Evolutionary conservation across 2,329 filamentous ascomycete genomes (phyloP).

Genomic region (Lecanoromycetidae sp.): DNA sequence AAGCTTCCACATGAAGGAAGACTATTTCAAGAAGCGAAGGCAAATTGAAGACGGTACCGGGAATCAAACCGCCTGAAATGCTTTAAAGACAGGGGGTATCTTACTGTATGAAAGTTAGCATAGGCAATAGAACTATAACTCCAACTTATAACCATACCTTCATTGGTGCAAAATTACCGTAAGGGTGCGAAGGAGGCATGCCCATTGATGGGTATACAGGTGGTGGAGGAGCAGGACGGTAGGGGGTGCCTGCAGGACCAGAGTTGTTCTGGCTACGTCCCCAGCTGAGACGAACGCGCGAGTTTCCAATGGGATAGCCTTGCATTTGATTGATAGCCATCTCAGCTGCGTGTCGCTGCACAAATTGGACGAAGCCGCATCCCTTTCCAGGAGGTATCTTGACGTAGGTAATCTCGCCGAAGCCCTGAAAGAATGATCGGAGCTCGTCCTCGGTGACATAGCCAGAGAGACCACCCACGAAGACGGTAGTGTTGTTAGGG

Average conservation of each 20-base stretch:
- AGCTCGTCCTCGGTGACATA: slow-evolving; percentile 99
- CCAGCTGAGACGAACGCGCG: slow-evolving; percentile 93
- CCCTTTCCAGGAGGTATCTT: slow-evolving; percentile 99
- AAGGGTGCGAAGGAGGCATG: slow-evolving; percentile 52
- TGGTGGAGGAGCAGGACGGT: slow-evolving; percentile 79
- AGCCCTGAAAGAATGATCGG: slow-evolving; percentile 99
- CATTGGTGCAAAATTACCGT: slow-evolving; percentile 55
- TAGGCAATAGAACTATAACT: not conserved
- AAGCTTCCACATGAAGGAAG: slow-evolving; percentile 7
- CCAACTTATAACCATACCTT: slow-evolving; percentile 38
- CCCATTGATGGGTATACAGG: slow-evolving; percentile 61
- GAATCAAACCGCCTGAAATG: slow-evolving; percentile 10
- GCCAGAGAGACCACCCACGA: slow-evolving; percentile 89
- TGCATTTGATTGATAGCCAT: slow-evolving; percentile 99
- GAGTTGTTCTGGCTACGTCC: slow-evolving; percentile 98
- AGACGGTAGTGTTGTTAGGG: slow-evolving; percentile 98
- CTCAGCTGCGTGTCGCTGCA: slow-evolving; percentile 94
- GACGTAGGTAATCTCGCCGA: slow-evolving; percentile 98
- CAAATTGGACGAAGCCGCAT: slow-evolving; percentile 97
- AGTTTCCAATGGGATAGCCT: slow-evolving; percentile 97
- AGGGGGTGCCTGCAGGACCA: slow-evolving; percentile 85
- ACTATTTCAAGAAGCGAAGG: slow-evolving; percentile 15
- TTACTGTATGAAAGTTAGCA: slow-evolving; percentile 16
- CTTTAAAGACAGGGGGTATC: slow-evolving; percentile 13
- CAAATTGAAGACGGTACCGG: slow-evolving; percentile 9